phyloP scores from a whole-genome alignment of 148 eudicot genomes.

The Cornus florida region DNA sequence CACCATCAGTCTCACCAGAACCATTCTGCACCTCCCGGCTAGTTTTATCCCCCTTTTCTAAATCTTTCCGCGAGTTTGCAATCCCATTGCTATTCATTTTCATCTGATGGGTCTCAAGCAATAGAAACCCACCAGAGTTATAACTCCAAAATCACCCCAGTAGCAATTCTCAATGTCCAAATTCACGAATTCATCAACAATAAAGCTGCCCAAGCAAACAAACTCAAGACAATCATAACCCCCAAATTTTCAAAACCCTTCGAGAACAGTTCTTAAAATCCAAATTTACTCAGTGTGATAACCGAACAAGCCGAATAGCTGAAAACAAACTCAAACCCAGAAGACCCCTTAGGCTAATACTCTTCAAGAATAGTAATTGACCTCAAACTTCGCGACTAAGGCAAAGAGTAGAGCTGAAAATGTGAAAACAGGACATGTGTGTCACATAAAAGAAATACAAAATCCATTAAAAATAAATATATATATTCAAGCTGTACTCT shows the following conservation, averaged over 20 bases:
- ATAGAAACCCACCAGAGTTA: not conserved
- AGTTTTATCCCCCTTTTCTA: slow-evolving; percentile 9
- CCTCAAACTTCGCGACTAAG: not conserved
- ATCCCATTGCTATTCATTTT: slow-evolving; percentile 33
- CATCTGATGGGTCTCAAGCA: slow-evolving; percentile 22
- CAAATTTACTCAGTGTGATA: not conserved
- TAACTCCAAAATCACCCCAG: not conserved
- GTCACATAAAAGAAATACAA: not conserved
- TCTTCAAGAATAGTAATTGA: not conserved
- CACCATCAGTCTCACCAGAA: not conserved
- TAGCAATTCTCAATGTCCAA: not conserved
- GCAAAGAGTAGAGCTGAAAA: not conserved
- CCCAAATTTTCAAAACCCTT: not conserved
- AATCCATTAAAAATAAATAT: not conserved
- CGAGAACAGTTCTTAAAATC: not conserved
- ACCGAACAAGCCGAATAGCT: not conserved
- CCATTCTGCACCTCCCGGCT: slow-evolving; percentile 11
- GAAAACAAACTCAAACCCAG: not conserved
- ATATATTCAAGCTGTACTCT: not conserved
- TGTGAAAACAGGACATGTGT: not conserved
- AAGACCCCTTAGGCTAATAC: not conserved
- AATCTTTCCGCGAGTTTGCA: not conserved
- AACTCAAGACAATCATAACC: not conserved
- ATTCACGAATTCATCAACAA: not conserved
- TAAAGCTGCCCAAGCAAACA: not conserved